Evolutionary conservation across 2,329 filamentous ascomycete species (phyloP).

Genomic region (Chaetomium strumarium): DNA sequence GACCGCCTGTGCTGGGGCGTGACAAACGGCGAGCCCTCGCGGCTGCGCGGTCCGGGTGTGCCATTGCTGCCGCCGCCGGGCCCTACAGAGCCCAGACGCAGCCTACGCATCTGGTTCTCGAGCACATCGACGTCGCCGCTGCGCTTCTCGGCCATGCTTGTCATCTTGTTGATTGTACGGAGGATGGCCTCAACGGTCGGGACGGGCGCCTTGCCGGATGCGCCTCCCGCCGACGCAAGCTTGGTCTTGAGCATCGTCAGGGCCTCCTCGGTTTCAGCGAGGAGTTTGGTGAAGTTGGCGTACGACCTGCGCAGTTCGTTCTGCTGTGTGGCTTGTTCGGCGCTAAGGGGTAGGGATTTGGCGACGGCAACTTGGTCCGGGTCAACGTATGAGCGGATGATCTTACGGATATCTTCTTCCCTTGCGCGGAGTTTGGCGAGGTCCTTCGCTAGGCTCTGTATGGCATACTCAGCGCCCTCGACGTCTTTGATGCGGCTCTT

Average conservation of each 20-base stretch:
- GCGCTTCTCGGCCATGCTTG: slow-evolving; percentile 82
- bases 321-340: slow-evolving; percentile 79
- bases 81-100: slow-evolving; percentile 24
- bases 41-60: slow-evolving; percentile 26
- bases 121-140: slow-evolving; percentile 87
- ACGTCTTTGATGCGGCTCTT: slow-evolving; percentile 63
- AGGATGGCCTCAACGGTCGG: slow-evolving; percentile 78
- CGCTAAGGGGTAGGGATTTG: slow-evolving; percentile 67
- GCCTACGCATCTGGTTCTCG: slow-evolving; percentile 72
- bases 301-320: slow-evolving; percentile 75
- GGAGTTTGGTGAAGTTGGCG: slow-evolving; percentile 63
- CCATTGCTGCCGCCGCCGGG: slow-evolving; percentile 8
- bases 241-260: slow-evolving; percentile 74
- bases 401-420: slow-evolving; percentile 70
- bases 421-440: slow-evolving; percentile 66
- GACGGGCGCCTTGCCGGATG: slow-evolving; percentile 46
- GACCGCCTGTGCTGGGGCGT: slow-evolving; percentile 40
- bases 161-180: slow-evolving; percentile 89
- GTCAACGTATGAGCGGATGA: slow-evolving; percentile 65
- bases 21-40: slow-evolving; percentile 36
- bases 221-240: slow-evolving; percentile 54
- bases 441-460: slow-evolving; percentile 63
- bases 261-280: slow-evolving; percentile 74
- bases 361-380: slow-evolving; percentile 59
- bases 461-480: slow-evolving; percentile 60